Base-by-base conservation (phyloP, 106 monocot genomes). In the Apostasia ramifera region DNA sequence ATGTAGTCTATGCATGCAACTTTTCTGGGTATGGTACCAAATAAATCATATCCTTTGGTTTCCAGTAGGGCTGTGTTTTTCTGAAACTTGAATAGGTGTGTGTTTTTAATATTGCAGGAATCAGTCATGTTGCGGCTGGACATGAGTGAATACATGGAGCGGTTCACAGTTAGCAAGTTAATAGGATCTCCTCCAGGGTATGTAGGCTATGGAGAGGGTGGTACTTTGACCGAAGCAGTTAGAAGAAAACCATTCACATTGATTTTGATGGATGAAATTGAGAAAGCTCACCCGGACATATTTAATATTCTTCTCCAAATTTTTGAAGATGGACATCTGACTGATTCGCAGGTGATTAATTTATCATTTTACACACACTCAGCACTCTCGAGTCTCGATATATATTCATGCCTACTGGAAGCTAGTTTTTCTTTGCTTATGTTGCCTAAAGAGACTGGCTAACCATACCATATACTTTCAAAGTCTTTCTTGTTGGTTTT, bases 71-170 rank as follows among this genome's bases (percentile, higher is more conserved):
- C 26, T 26, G 26, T 26, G 26, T 26, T 26, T 26, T 26, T 26
- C 26, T 26, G 26, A 26, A 26, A 26, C 26, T 26, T 26, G 26
- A 26, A 26, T 26, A 26, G 26, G 26, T 26, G 26, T 26, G 26
- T 26, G 26, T 26, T 26, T 26, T 26, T 66, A 3, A 74, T 49
- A 56, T 46, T 15, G 47, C 75, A 90, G 89, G 91, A 91, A 66
- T 58, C 59, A 0, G 81, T 84, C 13, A 86, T 91, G 91, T 45
- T 91, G 56, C 74, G 86, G 40, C 49, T 91, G 74, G 91, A 91
- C 66, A 91, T 87, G 91, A 87, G 84, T 62, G 91, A 91, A 70
- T 91, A 91, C 58, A 91, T 87, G 91, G 91, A 91, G 77, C 64
- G 86, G 52, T 79, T 84, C 60, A 82, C 86, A 13, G 86, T 91